phyloP scores from a whole-genome alignment of 140 eudicot genomes.

The Flaveria floridana region DNA sequence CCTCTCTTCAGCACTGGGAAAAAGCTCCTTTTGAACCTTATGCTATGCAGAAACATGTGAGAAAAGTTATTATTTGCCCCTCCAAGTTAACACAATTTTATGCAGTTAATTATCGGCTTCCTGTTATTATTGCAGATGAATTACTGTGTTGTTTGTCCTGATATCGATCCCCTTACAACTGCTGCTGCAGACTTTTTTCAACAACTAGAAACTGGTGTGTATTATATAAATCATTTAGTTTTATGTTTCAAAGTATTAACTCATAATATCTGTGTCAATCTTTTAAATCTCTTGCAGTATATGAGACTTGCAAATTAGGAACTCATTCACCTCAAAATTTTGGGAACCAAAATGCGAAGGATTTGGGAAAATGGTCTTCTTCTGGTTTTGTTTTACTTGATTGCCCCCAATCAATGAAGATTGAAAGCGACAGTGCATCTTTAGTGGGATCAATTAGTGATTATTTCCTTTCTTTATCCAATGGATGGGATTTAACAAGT shows the following conservation, averaged over 20 bases:
- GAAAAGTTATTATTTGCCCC: constrained; percentile 19
- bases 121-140: constrained; percentile 61
- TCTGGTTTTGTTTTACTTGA: constrained; percentile 92
- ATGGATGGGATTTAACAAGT: constrained; percentile 95
- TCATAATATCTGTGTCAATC: background rate
- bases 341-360: constrained; percentile 72
- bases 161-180: constrained; percentile 81
- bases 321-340: constrained; percentile 82
- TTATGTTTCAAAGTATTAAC: background rate
- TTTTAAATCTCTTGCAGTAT: constrained; percentile 50
- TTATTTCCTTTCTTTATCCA: constrained; percentile 86
- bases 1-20: constrained; percentile 90
- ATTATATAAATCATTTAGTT: background rate
- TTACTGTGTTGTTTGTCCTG: constrained; percentile 91
- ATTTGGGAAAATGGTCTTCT: constrained; percentile 70
- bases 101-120: background rate
- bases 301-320: constrained; percentile 94
- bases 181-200: constrained; percentile 97
- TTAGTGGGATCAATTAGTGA: constrained; percentile 96
- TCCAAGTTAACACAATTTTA: background rate
- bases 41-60: constrained; percentile 86
- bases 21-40: constrained; percentile 99
- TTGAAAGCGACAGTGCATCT: constrained; percentile 75
- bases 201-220: constrained; percentile 91
- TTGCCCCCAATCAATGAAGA: constrained; percentile 93